phyloP scores from a whole-genome alignment of 2,329 filamentous ascomycete genomes.

The Daldinia eschscholtzii region DNA sequence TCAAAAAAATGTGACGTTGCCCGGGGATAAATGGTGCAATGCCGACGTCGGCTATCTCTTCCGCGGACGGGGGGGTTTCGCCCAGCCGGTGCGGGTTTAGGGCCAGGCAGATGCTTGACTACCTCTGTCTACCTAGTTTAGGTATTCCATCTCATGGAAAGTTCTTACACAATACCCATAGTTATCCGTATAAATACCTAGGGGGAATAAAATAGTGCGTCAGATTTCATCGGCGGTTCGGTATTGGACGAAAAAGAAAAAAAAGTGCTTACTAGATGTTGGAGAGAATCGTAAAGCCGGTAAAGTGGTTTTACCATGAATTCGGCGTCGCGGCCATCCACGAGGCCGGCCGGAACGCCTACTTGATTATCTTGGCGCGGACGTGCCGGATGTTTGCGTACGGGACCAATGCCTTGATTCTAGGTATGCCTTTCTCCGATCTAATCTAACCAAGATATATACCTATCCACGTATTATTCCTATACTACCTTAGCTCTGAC shows the following conservation, averaged over 20 bases:
- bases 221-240: constrained; percentile 1
- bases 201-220: background rate
- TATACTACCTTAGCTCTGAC: background rate
- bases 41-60: constrained; percentile 38
- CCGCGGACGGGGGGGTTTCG: constrained; percentile 17
- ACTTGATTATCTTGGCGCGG: constrained; percentile 66
- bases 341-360: constrained; percentile 62
- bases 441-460: background rate
- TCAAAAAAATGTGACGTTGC: constrained; percentile 28
- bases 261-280: constrained; percentile 40
- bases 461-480: background rate
- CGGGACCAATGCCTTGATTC: constrained; percentile 69
- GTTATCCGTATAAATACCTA: background rate
- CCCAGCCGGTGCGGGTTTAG: constrained; percentile 21
- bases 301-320: constrained; percentile 58
- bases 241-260: background rate
- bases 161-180: constrained; percentile 15
- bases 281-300: constrained; percentile 33
- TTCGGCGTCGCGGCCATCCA: constrained; percentile 64
- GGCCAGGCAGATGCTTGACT: background rate
- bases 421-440: constrained; percentile 54
- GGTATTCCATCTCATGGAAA: background rate
- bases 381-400: constrained; percentile 73
- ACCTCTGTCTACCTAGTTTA: background rate
- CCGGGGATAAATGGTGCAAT: constrained; percentile 34